A percentile compares a stretch with the other conserved stretches of the same genome.
These are phyloP conservation scores for Lasiodiplodia sp. DNA, from an alignment of 2,329 filamentous ascomycete species.

Conservation along the genomic window DNA sequence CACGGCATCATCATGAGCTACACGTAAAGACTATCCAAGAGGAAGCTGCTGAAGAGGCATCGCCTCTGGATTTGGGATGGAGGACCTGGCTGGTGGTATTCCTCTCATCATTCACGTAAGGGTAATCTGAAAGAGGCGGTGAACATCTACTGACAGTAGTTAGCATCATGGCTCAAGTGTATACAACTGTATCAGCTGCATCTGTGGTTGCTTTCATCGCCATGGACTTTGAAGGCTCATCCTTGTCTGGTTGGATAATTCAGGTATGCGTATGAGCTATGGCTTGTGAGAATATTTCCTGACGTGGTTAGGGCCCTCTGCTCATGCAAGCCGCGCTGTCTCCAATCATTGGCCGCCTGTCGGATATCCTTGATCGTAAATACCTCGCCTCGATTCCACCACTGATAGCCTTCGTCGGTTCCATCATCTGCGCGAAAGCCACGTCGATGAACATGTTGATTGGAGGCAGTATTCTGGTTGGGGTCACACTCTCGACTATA, in stretches of 20 bases:
- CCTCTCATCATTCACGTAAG: constrained; percentile 57
- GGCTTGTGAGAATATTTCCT: constrained; percentile 13
- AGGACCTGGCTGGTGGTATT: constrained; percentile 61
- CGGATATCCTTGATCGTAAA: constrained; percentile 64
- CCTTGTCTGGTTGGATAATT: constrained; percentile 64
- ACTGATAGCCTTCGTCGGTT: constrained; percentile 61
- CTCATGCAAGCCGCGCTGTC: constrained; percentile 65
- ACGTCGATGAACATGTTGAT: constrained; percentile 64
- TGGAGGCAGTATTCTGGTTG: constrained; percentile 65
- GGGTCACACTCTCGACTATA: constrained; percentile 61
- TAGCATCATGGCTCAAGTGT: constrained; percentile 61
- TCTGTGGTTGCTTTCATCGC: constrained; percentile 65
- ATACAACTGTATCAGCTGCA: constrained; percentile 63
- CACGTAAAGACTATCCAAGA: constrained; percentile 40
- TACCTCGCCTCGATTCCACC: constrained; percentile 61
- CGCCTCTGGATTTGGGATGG: constrained; percentile 61
- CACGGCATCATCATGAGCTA: constrained; percentile 7
- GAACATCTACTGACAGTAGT: constrained; percentile 32
- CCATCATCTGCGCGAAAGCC: constrained; percentile 62
- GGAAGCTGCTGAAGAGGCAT: constrained; percentile 39
- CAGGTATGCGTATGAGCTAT: constrained; percentile 45
- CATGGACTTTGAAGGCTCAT: constrained; percentile 59
- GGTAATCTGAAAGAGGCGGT: not conserved
- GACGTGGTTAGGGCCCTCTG: constrained; percentile 56
- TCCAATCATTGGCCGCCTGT: constrained; percentile 63